These are phyloP conservation scores for Zelopaecilomyces penicillatus DNA, from an alignment of 2,329 filamentous ascomycete species.

Conservation along the genomic window DNA sequence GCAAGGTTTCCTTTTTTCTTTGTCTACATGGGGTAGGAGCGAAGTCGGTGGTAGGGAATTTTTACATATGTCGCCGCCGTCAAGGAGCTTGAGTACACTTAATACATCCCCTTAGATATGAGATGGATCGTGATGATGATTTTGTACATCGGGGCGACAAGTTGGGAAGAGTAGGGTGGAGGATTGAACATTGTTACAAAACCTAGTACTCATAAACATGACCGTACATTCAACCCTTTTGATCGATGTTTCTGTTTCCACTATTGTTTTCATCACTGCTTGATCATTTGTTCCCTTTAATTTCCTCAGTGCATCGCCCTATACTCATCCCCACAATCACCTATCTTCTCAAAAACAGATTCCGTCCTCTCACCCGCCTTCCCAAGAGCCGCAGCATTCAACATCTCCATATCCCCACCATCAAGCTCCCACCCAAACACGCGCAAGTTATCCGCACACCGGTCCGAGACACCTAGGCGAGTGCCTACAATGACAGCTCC, in stretches of 20 bases:
- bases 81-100: too few relatives aligned
- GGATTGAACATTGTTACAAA: too few relatives aligned
- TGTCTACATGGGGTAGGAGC: not conserved
- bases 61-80: too few relatives aligned
- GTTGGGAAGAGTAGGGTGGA: too few relatives aligned
- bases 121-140: not conserved
- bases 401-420: conserved; percentile 9
- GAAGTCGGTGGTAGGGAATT: not conserved
- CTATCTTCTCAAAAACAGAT: conserved; percentile 24
- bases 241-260: not conserved
- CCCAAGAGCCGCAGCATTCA: conserved; percentile 17
- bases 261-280: not conserved
- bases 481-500: conserved; percentile 41
- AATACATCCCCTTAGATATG: not conserved
- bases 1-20: not conserved
- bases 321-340: conserved; percentile 18
- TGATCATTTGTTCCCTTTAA: not conserved
- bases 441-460: conserved; percentile 14
- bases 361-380: conserved; percentile 10
- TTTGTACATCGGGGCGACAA: too few relatives aligned
- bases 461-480: conserved; percentile 20
- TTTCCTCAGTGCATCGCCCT: conserved; percentile 3
- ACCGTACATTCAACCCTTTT: not conserved
- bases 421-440: conserved; percentile 14
- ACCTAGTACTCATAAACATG: too few relatives aligned